Conservation (phyloP, 2,329 filamentous ascomycete species). For the Mollisiaceae sp. region DNA sequence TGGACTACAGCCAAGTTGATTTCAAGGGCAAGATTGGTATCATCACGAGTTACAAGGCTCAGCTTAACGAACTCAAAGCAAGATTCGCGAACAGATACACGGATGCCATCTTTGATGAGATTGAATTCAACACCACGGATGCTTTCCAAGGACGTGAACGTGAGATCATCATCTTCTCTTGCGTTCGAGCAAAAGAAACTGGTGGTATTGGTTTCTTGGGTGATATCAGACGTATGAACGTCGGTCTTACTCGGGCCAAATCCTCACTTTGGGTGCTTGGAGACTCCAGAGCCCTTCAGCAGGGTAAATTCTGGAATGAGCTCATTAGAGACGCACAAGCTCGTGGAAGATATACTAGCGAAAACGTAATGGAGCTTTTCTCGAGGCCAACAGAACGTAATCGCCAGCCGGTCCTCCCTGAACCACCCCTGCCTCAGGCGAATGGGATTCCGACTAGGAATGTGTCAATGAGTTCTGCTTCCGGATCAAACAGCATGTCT, state of each 20-base stretch:
- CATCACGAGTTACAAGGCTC: constrained; percentile 97
- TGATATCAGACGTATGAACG: constrained; percentile 99
- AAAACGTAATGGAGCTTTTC: constrained; percentile 61
- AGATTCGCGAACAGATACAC: constrained; percentile 78
- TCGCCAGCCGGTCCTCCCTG: constrained; percentile 17
- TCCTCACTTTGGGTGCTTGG: constrained; percentile 96
- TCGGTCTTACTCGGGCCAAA: constrained; percentile 94
- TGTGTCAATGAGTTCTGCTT: not conserved
- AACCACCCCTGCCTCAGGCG: constrained; percentile 14
- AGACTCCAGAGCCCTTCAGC: constrained; percentile 82
- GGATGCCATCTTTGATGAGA: constrained; percentile 72
- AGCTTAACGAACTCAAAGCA: constrained; percentile 78
- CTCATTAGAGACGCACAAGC: constrained; percentile 81
- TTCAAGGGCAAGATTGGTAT: constrained; percentile 88
- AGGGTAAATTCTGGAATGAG: constrained; percentile 89
- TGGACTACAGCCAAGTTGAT: constrained; percentile 72
- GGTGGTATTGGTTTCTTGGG: constrained; percentile 98
- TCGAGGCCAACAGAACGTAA: constrained; percentile 48
- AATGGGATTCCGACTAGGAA: not conserved
- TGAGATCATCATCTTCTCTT: constrained; percentile 98
- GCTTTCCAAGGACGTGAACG: constrained; percentile 97
- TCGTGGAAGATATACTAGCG: constrained; percentile 78
- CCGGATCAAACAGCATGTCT: constrained; percentile 2
- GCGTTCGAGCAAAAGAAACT: constrained; percentile 88
- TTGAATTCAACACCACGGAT: constrained; percentile 99